phyloP scores from a whole-genome alignment of 768 basidiomycete species.

The Pisolithus tinctorius region DNA sequence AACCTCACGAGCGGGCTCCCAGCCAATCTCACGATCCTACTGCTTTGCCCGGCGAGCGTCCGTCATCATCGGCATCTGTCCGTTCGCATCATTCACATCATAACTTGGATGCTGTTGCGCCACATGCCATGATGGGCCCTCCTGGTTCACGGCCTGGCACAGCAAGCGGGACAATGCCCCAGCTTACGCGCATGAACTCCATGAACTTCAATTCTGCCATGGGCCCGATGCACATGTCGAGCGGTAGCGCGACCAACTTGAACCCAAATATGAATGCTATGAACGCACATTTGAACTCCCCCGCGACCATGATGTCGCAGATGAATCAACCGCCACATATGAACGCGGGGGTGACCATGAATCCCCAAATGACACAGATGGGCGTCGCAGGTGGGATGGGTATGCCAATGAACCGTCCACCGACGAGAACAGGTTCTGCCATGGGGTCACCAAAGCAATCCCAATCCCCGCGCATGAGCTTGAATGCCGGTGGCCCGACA shows the following conservation, averaged over 20 bases:
- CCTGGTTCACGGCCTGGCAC: conserved; percentile 21
- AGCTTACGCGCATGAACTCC: conserved; percentile 20
- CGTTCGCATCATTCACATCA: conserved; percentile 23
- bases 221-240: conserved; percentile 6
- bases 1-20: conserved; percentile 16
- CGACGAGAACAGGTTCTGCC: conserved; percentile 25
- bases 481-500: conserved; percentile 4
- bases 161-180: conserved; percentile 14
- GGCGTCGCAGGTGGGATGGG: conserved; percentile 8
- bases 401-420: conserved; percentile 22
- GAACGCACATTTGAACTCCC: conserved; percentile 8
- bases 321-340: conserved; percentile 21
- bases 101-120: conserved; percentile 8
- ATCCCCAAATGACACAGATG: conserved; percentile 14
- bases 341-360: conserved; percentile 4
- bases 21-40: conserved; percentile 19
- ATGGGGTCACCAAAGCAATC: conserved; percentile 22
- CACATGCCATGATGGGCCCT: conserved; percentile 20
- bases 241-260: conserved; percentile 4
- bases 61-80: conserved; percentile 21
- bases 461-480: conserved; percentile 15
- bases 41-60: conserved; percentile 15
- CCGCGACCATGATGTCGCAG: conserved; percentile 3
- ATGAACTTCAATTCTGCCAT: conserved; percentile 19
- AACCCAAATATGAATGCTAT: conserved; percentile 7